Conservation (phyloP, 2,329 filamentous ascomycete species). For the Endothia cerciana region DNA sequence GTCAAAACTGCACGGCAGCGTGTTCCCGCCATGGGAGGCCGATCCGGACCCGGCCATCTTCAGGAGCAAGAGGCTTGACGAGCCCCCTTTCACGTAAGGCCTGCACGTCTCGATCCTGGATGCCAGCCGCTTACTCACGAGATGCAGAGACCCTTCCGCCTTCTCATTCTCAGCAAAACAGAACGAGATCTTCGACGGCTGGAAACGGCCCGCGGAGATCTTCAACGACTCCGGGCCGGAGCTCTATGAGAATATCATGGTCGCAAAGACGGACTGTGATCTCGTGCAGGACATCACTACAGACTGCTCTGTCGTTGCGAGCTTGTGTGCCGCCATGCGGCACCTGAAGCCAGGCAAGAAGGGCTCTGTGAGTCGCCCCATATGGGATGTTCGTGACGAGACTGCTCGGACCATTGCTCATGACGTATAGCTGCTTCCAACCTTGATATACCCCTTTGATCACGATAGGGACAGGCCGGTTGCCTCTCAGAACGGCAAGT, state of each 20-base stretch:
- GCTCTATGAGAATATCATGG: constrained; percentile 33
- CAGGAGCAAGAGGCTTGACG: constrained; percentile 49
- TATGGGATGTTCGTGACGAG: neutral
- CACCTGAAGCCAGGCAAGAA: constrained; percentile 67
- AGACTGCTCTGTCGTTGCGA: constrained; percentile 96
- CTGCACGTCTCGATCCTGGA: constrained; percentile 9
- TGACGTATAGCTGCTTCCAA: constrained; percentile 63
- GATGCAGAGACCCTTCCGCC: constrained; percentile 65
- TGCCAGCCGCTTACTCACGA: constrained; percentile 18
- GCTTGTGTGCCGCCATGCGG: constrained; percentile 80
- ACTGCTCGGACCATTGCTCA: neutral
- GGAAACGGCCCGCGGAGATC: constrained; percentile 77
- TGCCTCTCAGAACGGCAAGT: constrained; percentile 81
- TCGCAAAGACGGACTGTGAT: constrained; percentile 63
- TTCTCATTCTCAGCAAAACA: constrained; percentile 78
- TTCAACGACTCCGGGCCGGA: constrained; percentile 44
- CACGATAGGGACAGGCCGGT: constrained; percentile 57
- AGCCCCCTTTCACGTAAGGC: constrained; percentile 63
- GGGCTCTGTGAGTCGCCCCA: constrained; percentile 60
- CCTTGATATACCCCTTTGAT: constrained; percentile 78
- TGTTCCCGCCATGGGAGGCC: constrained; percentile 83
- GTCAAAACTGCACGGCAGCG: constrained; percentile 79
- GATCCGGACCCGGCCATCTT: constrained; percentile 68
- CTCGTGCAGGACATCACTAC: constrained; percentile 94
- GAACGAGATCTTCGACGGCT: constrained; percentile 75